Evolutionary conservation across 345 rosid species (phyloP).

Genomic region (Geranium brycei): DNA sequence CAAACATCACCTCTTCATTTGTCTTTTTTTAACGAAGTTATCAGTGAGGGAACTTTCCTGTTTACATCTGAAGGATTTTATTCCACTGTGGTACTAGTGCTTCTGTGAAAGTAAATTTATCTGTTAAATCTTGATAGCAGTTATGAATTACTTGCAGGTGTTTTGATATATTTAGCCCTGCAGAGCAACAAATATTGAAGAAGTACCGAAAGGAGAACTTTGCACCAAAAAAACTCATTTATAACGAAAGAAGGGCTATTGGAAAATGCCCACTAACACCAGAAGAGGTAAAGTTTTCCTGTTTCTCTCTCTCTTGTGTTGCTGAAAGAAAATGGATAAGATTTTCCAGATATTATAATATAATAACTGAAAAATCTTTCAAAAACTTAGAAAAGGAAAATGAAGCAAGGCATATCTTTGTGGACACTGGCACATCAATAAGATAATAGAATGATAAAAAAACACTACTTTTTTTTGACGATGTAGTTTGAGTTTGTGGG

Average conservation of each 20-base stretch:
- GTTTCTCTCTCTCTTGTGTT: not conserved
- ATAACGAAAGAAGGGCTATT: constrained; percentile 65
- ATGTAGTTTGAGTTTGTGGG: too few species aligned
- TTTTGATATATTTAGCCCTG: constrained; percentile 69
- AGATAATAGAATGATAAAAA: too few species aligned
- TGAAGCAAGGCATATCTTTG: too few species aligned
- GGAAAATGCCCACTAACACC: constrained; percentile 38
- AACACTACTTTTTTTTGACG: too few species aligned
- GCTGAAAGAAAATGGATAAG: constrained; percentile 1
- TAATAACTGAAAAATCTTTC: too few species aligned
- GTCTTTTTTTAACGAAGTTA: too few species aligned
- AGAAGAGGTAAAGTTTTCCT: constrained; percentile 49
- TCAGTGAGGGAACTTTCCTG: too few species aligned
- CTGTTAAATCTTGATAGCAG: not conserved
- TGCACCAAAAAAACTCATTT: constrained; percentile 57
- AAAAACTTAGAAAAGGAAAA: too few species aligned
- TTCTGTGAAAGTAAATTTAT: not conserved
- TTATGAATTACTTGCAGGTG: constrained; percentile 36
- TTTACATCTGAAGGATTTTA: too few species aligned
- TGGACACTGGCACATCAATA: too few species aligned
- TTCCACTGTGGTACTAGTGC: not conserved
- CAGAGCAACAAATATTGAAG: constrained; percentile 58
- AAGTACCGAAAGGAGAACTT: constrained; percentile 82
- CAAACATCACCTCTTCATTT: too few species aligned
- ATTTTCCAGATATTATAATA: too few species aligned